Evolutionary conservation across 2,329 filamentous ascomycete species (phyloP).

Genomic region (Reticulascus tulasneorum): DNA sequence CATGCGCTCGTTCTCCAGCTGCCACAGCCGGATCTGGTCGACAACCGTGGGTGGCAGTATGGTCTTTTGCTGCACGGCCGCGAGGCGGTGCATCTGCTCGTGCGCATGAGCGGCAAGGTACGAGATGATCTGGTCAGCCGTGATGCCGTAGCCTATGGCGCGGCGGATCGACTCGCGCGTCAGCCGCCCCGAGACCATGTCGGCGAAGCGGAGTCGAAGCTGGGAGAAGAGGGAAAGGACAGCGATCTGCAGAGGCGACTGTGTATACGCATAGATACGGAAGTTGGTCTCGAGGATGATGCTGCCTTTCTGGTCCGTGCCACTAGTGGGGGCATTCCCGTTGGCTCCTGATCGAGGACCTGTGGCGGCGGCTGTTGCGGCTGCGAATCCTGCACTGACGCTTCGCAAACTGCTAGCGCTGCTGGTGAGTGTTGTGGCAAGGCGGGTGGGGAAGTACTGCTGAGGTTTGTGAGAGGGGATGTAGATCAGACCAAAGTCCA

Average conservation of each 20-base stretch:
- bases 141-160: slow-evolving; percentile 88
- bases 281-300: slow-evolving; percentile 99
- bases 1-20: slow-evolving; percentile 94
- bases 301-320: slow-evolving; percentile 62
- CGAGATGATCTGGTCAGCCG: slow-evolving; percentile 88
- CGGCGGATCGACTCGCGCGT: slow-evolving; percentile 83
- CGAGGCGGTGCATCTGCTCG: slow-evolving; percentile 79
- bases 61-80: slow-evolving; percentile 55
- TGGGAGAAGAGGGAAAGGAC: slow-evolving; percentile 87
- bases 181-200: slow-evolving; percentile 88
- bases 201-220: slow-evolving; percentile 86
- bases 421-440: slow-evolving; percentile 88
- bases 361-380: slow-evolving; percentile 51
- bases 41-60: slow-evolving; percentile 92
- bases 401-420: slow-evolving; percentile 66
- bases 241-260: slow-evolving; percentile 88
- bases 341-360: slow-evolving; percentile 24
- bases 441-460: slow-evolving; percentile 83
- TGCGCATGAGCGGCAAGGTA: slow-evolving; percentile 92
- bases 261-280: slow-evolving; percentile 93
- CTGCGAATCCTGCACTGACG: slow-evolving; percentile 64
- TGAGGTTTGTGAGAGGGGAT: slow-evolving; percentile 53
- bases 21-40: slow-evolving; percentile 96
- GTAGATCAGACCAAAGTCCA: slow-evolving; percentile 91
- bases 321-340: slow-evolving; percentile 28